A percentile compares a stretch with the other conserved stretches of the same genome.
Conservation (phyloP, 192 early-diverging fungal species). For the Umbelopsis ramanniana region DNA sequence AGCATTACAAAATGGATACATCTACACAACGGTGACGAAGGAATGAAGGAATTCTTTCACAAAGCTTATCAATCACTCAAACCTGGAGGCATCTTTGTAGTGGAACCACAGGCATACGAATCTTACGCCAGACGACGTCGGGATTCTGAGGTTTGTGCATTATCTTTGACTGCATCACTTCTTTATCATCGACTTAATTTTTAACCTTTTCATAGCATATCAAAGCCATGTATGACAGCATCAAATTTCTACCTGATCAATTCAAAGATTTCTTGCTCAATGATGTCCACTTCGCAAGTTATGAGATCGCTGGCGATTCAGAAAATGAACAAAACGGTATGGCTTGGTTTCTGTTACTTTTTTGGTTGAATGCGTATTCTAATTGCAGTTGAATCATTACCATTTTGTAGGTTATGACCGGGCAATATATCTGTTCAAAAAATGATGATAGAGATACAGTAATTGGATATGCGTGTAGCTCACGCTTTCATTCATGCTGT, state of each 20-base stretch:
- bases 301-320: conserved; percentile 28
- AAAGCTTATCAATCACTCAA: conserved; percentile 61
- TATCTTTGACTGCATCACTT: not conserved
- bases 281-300: conserved; percentile 44
- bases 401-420: conserved; percentile 26
- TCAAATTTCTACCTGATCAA: conserved; percentile 46
- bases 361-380: not conserved
- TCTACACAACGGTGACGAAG: conserved; percentile 71
- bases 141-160: conserved; percentile 34
- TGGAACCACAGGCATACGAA: conserved; percentile 71
- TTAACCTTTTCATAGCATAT: conserved; percentile 32
- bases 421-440: conserved; percentile 26
- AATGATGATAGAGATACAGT: conserved; percentile 3
- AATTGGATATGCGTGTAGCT: not conserved
- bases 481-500: no score
- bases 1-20: conserved; percentile 87
- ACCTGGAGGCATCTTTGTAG: conserved; percentile 64
- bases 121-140: conserved; percentile 58
- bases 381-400: not conserved
- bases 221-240: conserved; percentile 35
- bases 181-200: not conserved
- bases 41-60: conserved; percentile 67
- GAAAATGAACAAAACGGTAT: conserved; percentile 25
- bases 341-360: not conserved
- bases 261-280: conserved; percentile 47